These are phyloP conservation scores for Suillus lakei DNA, from an alignment of 768 basidiomycete species.

Conservation along the genomic window DNA sequence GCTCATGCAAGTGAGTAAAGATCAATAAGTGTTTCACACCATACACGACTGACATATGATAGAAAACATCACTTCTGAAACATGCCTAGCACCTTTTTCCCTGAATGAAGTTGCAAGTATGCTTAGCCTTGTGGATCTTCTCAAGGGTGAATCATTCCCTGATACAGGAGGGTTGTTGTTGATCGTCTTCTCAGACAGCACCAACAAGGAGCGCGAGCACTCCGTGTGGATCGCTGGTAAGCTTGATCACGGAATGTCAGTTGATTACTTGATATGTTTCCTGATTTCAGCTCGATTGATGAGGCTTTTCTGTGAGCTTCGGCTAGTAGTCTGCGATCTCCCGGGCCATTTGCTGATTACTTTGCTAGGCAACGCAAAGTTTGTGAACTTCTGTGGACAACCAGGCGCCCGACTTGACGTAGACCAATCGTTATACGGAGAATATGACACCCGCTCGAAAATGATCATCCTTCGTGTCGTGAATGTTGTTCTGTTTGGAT, in stretches of 20 bases:
- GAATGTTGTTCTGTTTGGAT: conserved; percentile 47
- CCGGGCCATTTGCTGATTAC: neutral
- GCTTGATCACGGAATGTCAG: neutral
- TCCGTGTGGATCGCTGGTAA: conserved; percentile 12
- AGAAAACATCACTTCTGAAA: conserved; percentile 45
- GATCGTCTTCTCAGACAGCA: neutral
- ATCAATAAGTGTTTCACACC: neutral
- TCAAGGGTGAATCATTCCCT: conserved; percentile 39
- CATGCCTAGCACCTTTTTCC: conserved; percentile 43
- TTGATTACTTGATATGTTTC: neutral
- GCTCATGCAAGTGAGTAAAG: conserved; percentile 13
- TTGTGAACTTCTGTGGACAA: conserved; percentile 44
- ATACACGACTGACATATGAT: neutral
- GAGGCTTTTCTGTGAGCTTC: conserved; percentile 42
- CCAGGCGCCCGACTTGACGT: conserved; percentile 39
- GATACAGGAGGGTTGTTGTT: neutral
- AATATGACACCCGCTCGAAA: conserved; percentile 13
- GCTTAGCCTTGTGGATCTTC: conserved; percentile 30
- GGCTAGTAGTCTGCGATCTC: neutral
- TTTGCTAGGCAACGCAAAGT: conserved; percentile 31
- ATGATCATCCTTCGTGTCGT: conserved; percentile 41
- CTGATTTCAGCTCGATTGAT: conserved; percentile 45
- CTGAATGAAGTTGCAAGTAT: conserved; percentile 42
- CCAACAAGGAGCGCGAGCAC: conserved; percentile 1
- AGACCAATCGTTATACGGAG: conserved; percentile 27